phyloP scores from a whole-genome alignment of 495 filamentous ascomycete species.

The Hypoxylon fragiforme region DNA sequence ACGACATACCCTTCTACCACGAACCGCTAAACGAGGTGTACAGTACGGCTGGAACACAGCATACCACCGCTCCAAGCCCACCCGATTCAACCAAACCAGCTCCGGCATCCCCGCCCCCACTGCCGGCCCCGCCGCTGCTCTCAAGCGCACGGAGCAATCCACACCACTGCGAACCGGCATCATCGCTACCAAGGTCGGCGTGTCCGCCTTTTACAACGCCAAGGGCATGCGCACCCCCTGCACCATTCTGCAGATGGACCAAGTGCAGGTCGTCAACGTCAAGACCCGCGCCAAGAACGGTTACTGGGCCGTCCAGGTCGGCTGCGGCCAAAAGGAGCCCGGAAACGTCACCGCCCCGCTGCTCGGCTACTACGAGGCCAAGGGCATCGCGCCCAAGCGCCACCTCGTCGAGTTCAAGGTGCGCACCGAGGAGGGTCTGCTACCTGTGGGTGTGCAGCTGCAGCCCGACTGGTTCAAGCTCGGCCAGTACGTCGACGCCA shows the following conservation, averaged over 20 bases:
- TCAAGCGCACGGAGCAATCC: slow-evolving; percentile 73
- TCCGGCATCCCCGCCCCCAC: slow-evolving; percentile 61
- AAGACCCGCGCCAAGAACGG: slow-evolving; percentile 82
- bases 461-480: slow-evolving; percentile 83
- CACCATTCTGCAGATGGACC: slow-evolving; percentile 92
- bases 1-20: slow-evolving; percentile 47
- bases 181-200: slow-evolving; percentile 87
- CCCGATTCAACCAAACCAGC: slow-evolving; percentile 56
- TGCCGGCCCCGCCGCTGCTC: slow-evolving; percentile 75
- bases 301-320: slow-evolving; percentile 91
- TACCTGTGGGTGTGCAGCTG: slow-evolving; percentile 71
- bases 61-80: slow-evolving; percentile 39
- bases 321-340: slow-evolving; percentile 73
- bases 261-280: slow-evolving; percentile 81
- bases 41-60: slow-evolving; percentile 59
- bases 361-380: slow-evolving; percentile 81
- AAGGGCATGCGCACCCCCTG: slow-evolving; percentile 79
- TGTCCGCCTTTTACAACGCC: slow-evolving; percentile 85
- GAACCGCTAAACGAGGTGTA: slow-evolving; percentile 51
- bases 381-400: slow-evolving; percentile 78
- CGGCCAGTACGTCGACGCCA: slow-evolving; percentile 88
- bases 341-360: slow-evolving; percentile 76
- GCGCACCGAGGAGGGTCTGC: slow-evolving; percentile 68
- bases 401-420: slow-evolving; percentile 85
- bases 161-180: slow-evolving; percentile 81